A percentile compares a stretch with the other conserved stretches of the same genome.
Evolutionary conservation across 257 asterid genomes (phyloP).

Genomic region (Rhazya stricta): DNA sequence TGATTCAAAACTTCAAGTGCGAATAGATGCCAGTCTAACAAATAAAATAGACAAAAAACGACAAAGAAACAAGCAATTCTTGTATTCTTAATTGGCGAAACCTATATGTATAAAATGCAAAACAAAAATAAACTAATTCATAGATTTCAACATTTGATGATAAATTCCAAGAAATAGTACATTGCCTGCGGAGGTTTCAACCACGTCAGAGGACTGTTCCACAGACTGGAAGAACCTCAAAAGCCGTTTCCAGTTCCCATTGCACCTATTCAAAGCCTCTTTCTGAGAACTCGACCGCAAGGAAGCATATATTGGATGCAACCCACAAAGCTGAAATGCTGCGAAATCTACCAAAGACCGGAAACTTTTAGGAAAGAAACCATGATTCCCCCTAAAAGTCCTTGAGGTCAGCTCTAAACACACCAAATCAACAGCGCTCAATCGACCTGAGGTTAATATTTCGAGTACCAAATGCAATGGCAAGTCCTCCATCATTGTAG

Average conservation of each 20-base stretch:
- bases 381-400: conserved; percentile 44
- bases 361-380: conserved; percentile 47
- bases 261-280: conserved; percentile 52
- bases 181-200: conserved; percentile 72
- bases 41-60: background rate
- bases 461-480: conserved; percentile 70
- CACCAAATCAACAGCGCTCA: conserved; percentile 59
- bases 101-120: background rate
- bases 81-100: background rate
- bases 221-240: conserved; percentile 74
- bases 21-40: background rate
- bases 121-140: background rate
- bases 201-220: conserved; percentile 67
- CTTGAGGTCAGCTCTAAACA: conserved; percentile 59
- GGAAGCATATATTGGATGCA: conserved; percentile 46
- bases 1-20: background rate
- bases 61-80: background rate
- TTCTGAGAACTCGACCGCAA: conserved; percentile 35
- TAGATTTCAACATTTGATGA: background rate
- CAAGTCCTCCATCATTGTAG: conserved; percentile 50
- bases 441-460: conserved; percentile 55
- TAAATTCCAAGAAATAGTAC: conserved; percentile 42
- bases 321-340: conserved; percentile 64
- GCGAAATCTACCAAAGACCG: conserved; percentile 65
- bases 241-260: conserved; percentile 62